These are phyloP conservation scores for Erythrophleum fordii DNA, from an alignment of 306 rosid species.

Conservation along the genomic window DNA sequence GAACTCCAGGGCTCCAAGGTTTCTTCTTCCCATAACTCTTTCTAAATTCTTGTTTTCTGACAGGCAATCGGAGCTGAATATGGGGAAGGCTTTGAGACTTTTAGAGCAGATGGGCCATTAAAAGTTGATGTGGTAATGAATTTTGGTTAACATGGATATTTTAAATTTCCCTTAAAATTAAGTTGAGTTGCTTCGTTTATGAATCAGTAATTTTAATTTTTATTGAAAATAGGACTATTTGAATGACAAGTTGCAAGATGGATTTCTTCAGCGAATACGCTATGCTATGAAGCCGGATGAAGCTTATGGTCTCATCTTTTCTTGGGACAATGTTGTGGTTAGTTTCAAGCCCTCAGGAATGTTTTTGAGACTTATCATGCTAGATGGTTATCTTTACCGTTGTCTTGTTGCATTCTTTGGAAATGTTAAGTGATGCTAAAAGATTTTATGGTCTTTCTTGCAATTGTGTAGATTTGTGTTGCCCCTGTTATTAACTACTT, in stretches of 20 bases:
- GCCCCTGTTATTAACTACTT: conserved; percentile 19
- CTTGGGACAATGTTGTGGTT: conserved; percentile 98
- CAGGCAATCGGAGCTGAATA: conserved; percentile 99
- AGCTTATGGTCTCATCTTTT: conserved; percentile 95
- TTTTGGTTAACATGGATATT: conserved; percentile 11
- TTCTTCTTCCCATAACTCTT: conserved; percentile 1
- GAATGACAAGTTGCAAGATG: conserved; percentile 94
- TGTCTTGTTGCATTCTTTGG: conserved; percentile 33
- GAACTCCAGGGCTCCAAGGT: neutral
- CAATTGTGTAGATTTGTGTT: conserved; percentile 10
- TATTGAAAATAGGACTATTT: conserved; percentile 77
- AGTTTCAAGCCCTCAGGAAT: conserved; percentile 40
- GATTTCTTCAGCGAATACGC: conserved; percentile 90
- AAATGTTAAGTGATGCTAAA: conserved; percentile 24
- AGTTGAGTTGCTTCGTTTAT: neutral
- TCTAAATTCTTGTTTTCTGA: conserved; percentile 28
- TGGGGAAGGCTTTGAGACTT: conserved; percentile 98
- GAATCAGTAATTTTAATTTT: conserved; percentile 44
- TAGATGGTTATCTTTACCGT: conserved; percentile 34
- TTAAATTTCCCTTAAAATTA: neutral
- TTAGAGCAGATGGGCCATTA: conserved; percentile 88
- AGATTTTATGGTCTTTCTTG: conserved; percentile 20
- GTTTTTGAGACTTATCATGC: neutral
- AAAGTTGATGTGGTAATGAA: conserved; percentile 94
- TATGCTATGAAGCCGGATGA: conserved; percentile 99